Evolutionary conservation across 225 moss, liverwort and hornwort species (phyloP).

Genomic region (Pseudoscleropodium purum): DNA sequence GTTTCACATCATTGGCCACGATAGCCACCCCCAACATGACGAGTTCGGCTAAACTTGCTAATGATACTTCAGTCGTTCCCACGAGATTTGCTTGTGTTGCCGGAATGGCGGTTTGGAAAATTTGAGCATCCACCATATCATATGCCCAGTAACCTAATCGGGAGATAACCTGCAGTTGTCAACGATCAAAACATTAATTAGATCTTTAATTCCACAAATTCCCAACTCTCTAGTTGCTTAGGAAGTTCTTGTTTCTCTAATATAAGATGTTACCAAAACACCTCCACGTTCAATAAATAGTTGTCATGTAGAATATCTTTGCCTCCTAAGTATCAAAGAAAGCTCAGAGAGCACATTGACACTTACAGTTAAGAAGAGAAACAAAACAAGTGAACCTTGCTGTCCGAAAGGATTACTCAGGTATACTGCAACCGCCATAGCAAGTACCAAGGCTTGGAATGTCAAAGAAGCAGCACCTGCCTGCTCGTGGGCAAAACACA

Average conservation of each 20-base stretch:
- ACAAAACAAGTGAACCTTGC: slow-evolving; percentile 53
- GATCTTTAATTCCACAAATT: neutral
- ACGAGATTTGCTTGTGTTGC: slow-evolving; percentile 70
- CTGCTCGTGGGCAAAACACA: slow-evolving; percentile 18
- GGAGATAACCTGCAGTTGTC: slow-evolving; percentile 51
- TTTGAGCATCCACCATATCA: slow-evolving; percentile 81
- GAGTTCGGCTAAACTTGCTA: slow-evolving; percentile 73
- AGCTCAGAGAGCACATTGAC: neutral
- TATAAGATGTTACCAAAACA: neutral
- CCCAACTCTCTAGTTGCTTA: neutral
- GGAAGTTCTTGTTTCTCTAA: neutral
- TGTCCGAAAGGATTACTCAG: slow-evolving; percentile 44
- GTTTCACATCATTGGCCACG: slow-evolving; percentile 60
- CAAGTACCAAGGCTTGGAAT: slow-evolving; percentile 62
- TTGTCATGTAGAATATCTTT: neutral
- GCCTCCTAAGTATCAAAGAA: neutral
- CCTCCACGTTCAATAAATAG: neutral
- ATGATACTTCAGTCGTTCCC: slow-evolving; percentile 72
- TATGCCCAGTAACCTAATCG: slow-evolving; percentile 78
- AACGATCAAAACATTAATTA: neutral
- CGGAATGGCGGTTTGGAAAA: slow-evolving; percentile 77
- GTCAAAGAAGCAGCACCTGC: slow-evolving; percentile 71
- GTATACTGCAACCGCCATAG: slow-evolving; percentile 54
- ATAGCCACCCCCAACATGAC: slow-evolving; percentile 82
- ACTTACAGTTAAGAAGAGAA: slow-evolving; percentile 73